Evolutionary conservation across 805 yeast genomes (phyloP).

Genomic region (Lachancea nothofagi): DNA sequence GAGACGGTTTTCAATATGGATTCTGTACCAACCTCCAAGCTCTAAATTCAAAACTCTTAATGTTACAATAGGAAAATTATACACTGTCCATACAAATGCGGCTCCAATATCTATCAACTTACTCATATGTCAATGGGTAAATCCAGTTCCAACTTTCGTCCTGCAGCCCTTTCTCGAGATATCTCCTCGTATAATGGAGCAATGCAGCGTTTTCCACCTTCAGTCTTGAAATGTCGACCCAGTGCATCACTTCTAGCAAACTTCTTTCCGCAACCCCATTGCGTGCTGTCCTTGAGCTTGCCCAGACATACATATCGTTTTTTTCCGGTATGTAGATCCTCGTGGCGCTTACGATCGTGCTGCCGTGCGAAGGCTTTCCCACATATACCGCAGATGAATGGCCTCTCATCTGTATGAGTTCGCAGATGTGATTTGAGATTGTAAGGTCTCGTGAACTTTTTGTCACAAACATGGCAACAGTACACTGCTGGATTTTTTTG

Average conservation of each 20-base stretch:
- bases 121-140: constrained; percentile 5
- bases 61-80: background rate
- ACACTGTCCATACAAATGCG: background rate
- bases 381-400: constrained; percentile 65
- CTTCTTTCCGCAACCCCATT: constrained; percentile 79
- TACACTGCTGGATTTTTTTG: constrained; percentile 28
- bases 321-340: constrained; percentile 69
- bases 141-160: constrained; percentile 3
- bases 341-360: constrained; percentile 74
- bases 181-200: constrained; percentile 61
- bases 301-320: constrained; percentile 73
- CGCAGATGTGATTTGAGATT: constrained; percentile 86
- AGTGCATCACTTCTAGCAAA: constrained; percentile 79
- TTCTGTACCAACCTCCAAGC: too few relatives aligned
- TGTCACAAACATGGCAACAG: constrained; percentile 79
- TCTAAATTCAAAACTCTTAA: background rate
- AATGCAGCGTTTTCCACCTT: constrained; percentile 69
- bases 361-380: constrained; percentile 79
- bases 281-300: constrained; percentile 45
- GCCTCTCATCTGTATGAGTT: constrained; percentile 84
- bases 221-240: constrained; percentile 74
- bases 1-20: too few relatives aligned
- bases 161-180: constrained; percentile 24
- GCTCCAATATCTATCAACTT: background rate
- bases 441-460: constrained; percentile 86